Base-by-base conservation (phyloP, 164 flowering plant species). In the Umbellularia californica region DNA sequence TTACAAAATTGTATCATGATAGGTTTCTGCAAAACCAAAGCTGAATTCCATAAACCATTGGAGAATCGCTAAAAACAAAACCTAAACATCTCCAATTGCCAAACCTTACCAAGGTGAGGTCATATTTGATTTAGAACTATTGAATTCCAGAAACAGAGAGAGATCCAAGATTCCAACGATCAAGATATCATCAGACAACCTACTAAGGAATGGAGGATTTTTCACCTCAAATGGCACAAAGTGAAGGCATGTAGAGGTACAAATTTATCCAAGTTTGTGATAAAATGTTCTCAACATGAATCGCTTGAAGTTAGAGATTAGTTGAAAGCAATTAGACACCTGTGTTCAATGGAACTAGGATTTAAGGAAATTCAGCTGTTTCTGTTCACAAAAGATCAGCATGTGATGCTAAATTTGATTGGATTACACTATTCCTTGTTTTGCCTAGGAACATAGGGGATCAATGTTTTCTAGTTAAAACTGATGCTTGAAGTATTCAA, bases 371-470 rank as follows among this genome's bases (percentile, higher is more conserved):
- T 90, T 3, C 85, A 85, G 47, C 79, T 89, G 84, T 88, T 88
- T 75, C 79, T 94, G 1, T 86, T 92, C 68, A 75, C 83, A 25
- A 87, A 88, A 27, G 82, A 85, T 58, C 81, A 85, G 33, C 85
- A 70, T 77, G 91, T 82, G 71, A 77, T 94, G 69, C 84, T 86
- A 51, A 94, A 92, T 81, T 81, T 92, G 84, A 81, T 90, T 62
- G 96, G 94, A 76, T 71, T 94, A 75, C 92, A 86, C 78, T 94
- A 89, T 78, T 90, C 88, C 87, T 73, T 89, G 28, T 69, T 74
- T 50, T 75, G 84, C 81, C 92, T 90, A 60, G 52, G 70, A 65
- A 73, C 90, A 33, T 85, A 89, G 84, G 96, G 27, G 27, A 25
- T 19, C 65, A 17, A 17, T 22, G 15, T n/a, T n/a, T 62, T 62